Evolutionary conservation across 2,329 filamentous ascomycete species (phyloP), one percentile per base, ranked within the genome.

Genomic region (Tolypocladium nubicola): DNA sequence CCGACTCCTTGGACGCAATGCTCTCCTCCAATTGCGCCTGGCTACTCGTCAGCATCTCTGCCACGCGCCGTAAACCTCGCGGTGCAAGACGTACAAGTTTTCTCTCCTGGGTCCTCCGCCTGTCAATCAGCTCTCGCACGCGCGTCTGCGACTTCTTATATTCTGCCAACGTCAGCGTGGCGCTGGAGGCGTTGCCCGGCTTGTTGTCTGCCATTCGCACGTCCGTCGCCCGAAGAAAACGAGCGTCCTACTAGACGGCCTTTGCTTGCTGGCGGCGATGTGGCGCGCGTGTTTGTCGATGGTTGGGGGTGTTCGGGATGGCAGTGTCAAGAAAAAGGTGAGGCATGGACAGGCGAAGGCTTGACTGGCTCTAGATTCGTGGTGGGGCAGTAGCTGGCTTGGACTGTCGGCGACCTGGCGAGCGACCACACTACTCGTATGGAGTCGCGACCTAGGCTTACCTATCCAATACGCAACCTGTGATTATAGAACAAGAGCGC

Each of bases 1-100:
- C 81, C 58, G 86, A 84, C 72, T 99, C 94, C 67, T 90, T 87
- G 62, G 87, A 85, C 68, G 82, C 85, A 65, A 99, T 97, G 62
- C 83, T 81, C 54, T 96, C 89, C 76, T 99, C 94, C 58, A 76
- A 64, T 50, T 72, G 67, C 8, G 65, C 68, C 73, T 75, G 55
- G 10, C 19, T 37, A 8, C 19, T 38, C 16, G 33, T 54, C 30
- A 56, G 16, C 45, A 9, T 40, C 11, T 45, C 43, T 23, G 11
- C 37, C 13, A 13, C 47, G 30, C 47, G 30, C 30, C 47, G 19
- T 21, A 13, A 21, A 3, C 19, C 4, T 21, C 47, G 21, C 26
- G 0, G 38, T 14, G 14, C 19, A 13, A 52, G 30, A 37, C 19
- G n/a, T 21, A 76, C 74, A 47, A 77, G 65, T 26, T 70, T 70